Percentiles rank a stretch among this genome's conserved stretches.
phyloP scores from a whole-genome alignment of 495 filamentous ascomycete species.

The Annulohypoxylon maeteangense region DNA sequence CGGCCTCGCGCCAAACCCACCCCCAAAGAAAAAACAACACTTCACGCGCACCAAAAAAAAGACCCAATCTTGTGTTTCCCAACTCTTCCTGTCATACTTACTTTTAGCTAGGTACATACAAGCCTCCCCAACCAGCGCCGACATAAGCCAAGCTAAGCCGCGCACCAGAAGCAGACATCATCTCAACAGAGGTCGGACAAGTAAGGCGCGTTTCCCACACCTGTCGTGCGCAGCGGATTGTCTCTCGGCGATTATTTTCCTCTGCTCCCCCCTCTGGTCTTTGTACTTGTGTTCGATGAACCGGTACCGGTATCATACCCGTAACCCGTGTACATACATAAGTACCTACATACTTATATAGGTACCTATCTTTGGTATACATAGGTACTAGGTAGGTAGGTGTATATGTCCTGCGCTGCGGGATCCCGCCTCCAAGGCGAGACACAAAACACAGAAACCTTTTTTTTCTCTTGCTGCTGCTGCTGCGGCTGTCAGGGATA shows the following conservation, averaged over 20 bases:
- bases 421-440: conserved; percentile 19
- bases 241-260: conserved; percentile 38
- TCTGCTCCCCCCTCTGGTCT: neutral
- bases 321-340: neutral
- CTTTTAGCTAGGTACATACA: neutral
- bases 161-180: neutral
- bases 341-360: neutral
- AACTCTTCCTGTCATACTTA: neutral
- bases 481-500: conserved; percentile 12
- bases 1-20: conserved; percentile 7
- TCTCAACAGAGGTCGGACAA: conserved; percentile 8
- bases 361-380: neutral
- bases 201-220: conserved; percentile 21
- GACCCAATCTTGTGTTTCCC: conserved; percentile 27
- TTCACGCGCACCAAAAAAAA: neutral
- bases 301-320: neutral
- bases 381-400: neutral
- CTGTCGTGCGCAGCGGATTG: conserved; percentile 6
- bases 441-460: conserved; percentile 4
- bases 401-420: conserved; percentile 6
- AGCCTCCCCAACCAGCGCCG: neutral
- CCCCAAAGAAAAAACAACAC: neutral
- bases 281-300: neutral
- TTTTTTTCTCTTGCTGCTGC: no score
- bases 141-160: neutral